A percentile compares a stretch with the other conserved stretches of the same genome.
These are phyloP conservation scores for Solanum appendiculatum DNA, from an alignment of 257 asterid species.

Conservation along the genomic window DNA sequence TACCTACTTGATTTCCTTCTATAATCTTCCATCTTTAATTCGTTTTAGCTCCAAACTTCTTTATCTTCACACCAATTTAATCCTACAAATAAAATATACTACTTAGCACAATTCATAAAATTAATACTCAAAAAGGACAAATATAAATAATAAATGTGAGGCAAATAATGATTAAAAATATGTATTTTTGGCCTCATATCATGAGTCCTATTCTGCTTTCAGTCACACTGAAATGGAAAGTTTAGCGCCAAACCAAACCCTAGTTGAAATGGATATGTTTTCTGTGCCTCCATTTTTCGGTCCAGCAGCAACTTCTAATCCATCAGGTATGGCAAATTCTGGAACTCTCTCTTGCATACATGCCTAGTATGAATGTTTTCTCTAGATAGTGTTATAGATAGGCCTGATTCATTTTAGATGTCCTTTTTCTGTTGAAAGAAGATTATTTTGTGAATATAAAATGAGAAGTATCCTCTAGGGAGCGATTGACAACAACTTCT, in stretches of 20 bases:
- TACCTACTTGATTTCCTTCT: no score
- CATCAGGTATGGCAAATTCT: conserved; percentile 36
- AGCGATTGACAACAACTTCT: no score
- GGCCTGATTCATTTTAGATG: not conserved
- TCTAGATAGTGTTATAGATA: not conserved
- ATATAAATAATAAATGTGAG: no score
- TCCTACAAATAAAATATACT: no score
- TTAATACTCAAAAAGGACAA: no score
- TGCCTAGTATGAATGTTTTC: not conserved
- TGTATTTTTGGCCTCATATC: no score
- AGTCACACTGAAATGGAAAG: conserved; percentile 52
- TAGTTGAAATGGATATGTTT: conserved; percentile 64
- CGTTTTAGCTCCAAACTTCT: no score
- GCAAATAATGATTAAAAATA: no score
- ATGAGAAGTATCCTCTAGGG: not conserved
- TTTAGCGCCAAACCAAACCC: conserved; percentile 49
- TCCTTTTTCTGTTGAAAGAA: not conserved
- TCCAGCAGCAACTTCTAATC: conserved; percentile 41
- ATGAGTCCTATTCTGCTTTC: conserved; percentile 61
- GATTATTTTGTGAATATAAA: not conserved
- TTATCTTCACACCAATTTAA: no score
- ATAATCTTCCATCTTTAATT: no score
- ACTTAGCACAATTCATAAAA: no score
- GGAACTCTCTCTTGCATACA: not conserved
- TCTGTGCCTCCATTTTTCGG: conserved; percentile 48